Percentiles rank a stretch among this genome's conserved stretches.
Conservation (phyloP, 768 basidiomycete genomes). For the Neoboletus brunneissimus region DNA sequence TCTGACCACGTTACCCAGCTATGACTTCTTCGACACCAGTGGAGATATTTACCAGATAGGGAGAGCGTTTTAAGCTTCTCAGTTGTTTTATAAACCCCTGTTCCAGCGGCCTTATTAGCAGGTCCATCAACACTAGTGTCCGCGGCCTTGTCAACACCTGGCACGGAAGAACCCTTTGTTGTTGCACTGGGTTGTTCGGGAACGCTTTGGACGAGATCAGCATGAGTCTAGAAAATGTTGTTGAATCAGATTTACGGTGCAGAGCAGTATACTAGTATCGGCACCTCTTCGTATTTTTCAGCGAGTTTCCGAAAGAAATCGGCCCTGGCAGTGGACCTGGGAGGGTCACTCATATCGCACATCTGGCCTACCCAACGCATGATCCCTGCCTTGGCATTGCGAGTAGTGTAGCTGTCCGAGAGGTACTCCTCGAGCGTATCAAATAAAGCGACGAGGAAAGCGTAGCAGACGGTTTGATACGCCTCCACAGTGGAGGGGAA, state of each 20-base stretch:
- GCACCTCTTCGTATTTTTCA: neutral
- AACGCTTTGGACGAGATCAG: neutral
- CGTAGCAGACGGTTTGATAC: conserved; percentile 1
- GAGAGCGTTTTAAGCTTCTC: neutral
- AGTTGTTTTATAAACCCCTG: neutral
- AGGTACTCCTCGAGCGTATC: neutral
- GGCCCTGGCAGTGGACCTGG: neutral
- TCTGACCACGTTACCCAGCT: neutral
- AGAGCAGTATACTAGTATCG: too few relatives aligned
- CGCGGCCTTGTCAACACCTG: neutral
- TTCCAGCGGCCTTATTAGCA: neutral
- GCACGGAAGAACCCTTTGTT: neutral
- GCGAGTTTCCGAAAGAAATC: neutral
- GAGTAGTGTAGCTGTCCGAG: too few relatives aligned
- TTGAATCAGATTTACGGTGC: too few relatives aligned
- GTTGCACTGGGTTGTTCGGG: too few relatives aligned
- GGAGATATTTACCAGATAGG: neutral
- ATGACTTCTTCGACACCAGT: neutral
- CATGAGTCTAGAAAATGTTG: too few relatives aligned
- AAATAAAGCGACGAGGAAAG: conserved; percentile 9
- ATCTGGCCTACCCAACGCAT: neutral
- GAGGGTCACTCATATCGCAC: neutral
- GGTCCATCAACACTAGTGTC: neutral
- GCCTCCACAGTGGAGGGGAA: neutral
- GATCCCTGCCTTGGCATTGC: neutral